Base-by-base conservation (phyloP, 371 early-diverging fungal species). In the Mortierella sp. region DNA sequence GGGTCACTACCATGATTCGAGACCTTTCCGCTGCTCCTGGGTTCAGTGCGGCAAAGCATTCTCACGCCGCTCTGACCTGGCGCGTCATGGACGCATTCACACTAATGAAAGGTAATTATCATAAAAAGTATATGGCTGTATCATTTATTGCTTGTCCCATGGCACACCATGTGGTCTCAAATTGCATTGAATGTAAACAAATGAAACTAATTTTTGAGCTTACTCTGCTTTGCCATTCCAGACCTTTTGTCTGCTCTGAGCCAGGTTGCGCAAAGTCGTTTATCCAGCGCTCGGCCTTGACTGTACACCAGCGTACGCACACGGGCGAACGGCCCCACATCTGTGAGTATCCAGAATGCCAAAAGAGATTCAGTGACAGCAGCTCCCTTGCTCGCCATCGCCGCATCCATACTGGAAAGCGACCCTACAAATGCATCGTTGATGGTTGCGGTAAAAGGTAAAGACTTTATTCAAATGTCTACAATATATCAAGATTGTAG, bases 251-350 rank as follows among this genome's bases (percentile, higher is more conserved):
- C 32, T 93, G 94, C 80, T 68, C 82, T 23, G 89, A 89, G 83
- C 74, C 79, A 37, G 87, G 85, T 37, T 94, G 94, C 76, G 86
- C 85, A 70, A 94, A 93, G 82, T 87, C 88, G 60, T 94, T 94
- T 70, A 91, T 93, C 66, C 94, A 85, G 84, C 85, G 91, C 31
- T 94, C 94, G 9, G 94, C 93, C 37, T 83, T 94, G 64, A 93
- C 92, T 0, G 93, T 93, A 28, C 95, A 94, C 78, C 79, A 87
- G 56, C 86, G 94, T 63, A 94, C 94, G 2, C 94, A 94, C 81
- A 89, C 94, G 7, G 94, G 94, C 40, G 94, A 93, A 77, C 86
- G 91, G 37, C 94, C 94, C 12, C 94, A 94, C 77, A 72, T 82
- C 59, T 94, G 94, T 67, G 89, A 90, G 76, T 83, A 86, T 17